Conservation (phyloP, 2,329 filamentous ascomycete genomes). For the Penicillium brevicompactum region DNA sequence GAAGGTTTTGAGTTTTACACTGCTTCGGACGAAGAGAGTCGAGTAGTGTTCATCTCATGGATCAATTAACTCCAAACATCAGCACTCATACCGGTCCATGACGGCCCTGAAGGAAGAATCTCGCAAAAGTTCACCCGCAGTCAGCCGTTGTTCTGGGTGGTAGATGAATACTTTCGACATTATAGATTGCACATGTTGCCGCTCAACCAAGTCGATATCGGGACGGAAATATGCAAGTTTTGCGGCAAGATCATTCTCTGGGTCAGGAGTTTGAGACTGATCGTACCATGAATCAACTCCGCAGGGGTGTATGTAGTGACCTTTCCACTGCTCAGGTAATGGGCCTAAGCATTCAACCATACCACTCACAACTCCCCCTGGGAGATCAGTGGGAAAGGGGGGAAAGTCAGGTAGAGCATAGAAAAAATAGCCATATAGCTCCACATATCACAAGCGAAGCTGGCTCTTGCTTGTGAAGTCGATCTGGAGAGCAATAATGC, state of each 20-base stretch:
- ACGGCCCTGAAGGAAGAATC: slow-evolving; percentile 30
- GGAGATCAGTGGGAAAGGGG: slow-evolving; percentile 14
- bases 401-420: slow-evolving; percentile 21
- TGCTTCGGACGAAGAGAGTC: too few relatives aligned
- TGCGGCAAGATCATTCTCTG: slow-evolving; percentile 5
- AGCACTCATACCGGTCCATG: slow-evolving; percentile 30
- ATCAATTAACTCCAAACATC: slow-evolving; percentile 7
- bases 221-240: slow-evolving; percentile 13
- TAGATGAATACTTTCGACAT: slow-evolving; percentile 27
- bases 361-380: slow-evolving; percentile 19
- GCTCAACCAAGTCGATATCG: slow-evolving; percentile 21
- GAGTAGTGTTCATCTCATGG: neutral
- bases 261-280: slow-evolving; percentile 14
- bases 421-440: slow-evolving; percentile 32
- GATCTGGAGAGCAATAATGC: slow-evolving; percentile 28
- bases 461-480: slow-evolving; percentile 26
- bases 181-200: slow-evolving; percentile 19
- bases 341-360: slow-evolving; percentile 25
- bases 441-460: slow-evolving; percentile 31
- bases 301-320: slow-evolving; percentile 13
- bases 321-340: slow-evolving; percentile 28
- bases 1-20: too few relatives aligned
- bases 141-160: slow-evolving; percentile 22
- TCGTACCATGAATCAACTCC: slow-evolving; percentile 31
- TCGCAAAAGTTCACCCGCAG: slow-evolving; percentile 27